These are phyloP conservation scores for Trametes hirsuta DNA, from an alignment of 1,284 basidiomycete genomes.

Conservation along the genomic window DNA sequence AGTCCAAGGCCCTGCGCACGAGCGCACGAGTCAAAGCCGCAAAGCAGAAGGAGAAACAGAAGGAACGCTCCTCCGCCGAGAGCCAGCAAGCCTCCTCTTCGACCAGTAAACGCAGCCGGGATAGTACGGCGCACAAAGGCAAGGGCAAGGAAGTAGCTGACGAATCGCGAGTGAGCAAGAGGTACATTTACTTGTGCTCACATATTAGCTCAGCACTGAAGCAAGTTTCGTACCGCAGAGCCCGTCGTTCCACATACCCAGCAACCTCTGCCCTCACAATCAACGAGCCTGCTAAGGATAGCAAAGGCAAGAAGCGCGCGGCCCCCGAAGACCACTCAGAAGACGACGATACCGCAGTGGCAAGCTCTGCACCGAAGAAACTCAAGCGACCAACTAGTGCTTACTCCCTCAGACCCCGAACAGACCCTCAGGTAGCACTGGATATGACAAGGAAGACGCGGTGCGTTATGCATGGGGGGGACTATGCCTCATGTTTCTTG, in stretches of 20 bases:
- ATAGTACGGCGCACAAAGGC: constrained; percentile 55
- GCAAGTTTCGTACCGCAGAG: constrained; percentile 41
- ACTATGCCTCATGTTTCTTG: not conserved
- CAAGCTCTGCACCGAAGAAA: constrained; percentile 51
- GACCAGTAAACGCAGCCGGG: constrained; percentile 58
- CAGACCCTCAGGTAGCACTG: constrained; percentile 44
- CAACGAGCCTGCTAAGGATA: constrained; percentile 72
- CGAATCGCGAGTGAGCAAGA: constrained; percentile 56
- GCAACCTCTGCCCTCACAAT: constrained; percentile 58
- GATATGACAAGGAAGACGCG: constrained; percentile 77
- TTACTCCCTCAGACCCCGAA: constrained; percentile 70
- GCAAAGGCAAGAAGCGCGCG: constrained; percentile 86
- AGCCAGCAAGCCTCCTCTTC: constrained; percentile 40
- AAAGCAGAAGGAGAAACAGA: constrained; percentile 63
- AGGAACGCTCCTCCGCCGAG: constrained; percentile 44
- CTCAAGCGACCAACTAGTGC: constrained; percentile 52
- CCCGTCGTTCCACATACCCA: constrained; percentile 58
- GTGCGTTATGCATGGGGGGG: constrained; percentile 38
- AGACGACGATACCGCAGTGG: constrained; percentile 59
- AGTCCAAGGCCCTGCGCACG: constrained; percentile 60
- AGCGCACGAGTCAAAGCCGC: constrained; percentile 80
- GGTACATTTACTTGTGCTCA: constrained; percentile 47
- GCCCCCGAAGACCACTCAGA: constrained; percentile 65
- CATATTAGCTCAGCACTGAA: constrained; percentile 6
- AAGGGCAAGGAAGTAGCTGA: constrained; percentile 63